Evolutionary conservation across 768 basidiomycete genomes (phyloP).

Genomic region (Hericium alpestre): DNA sequence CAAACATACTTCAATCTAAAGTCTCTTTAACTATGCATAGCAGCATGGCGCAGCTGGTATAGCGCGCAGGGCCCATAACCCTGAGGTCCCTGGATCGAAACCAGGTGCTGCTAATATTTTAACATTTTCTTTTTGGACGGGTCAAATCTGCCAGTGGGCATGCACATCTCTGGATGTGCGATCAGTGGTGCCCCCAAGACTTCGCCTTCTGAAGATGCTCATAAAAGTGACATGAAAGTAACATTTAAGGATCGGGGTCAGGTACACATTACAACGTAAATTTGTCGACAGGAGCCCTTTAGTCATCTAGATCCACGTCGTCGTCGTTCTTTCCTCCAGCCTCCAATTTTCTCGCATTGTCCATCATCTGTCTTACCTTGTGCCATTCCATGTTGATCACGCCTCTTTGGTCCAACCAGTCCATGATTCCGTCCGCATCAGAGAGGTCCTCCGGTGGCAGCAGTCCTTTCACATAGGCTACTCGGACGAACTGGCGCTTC

Average conservation of each 20-base stretch:
- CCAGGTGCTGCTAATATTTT: slow-evolving; percentile 45
- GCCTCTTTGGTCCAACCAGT: slow-evolving; percentile 66
- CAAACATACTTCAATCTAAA: too few relatives aligned
- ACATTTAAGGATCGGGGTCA: neutral
- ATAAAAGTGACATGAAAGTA: neutral
- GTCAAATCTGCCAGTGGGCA: too few relatives aligned
- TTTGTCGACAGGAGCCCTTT: neutral
- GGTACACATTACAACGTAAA: neutral
- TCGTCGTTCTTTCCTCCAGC: slow-evolving; percentile 38
- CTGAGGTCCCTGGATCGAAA: slow-evolving; percentile 58
- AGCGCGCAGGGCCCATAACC: slow-evolving; percentile 53
- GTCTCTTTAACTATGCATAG: slow-evolving; percentile 13
- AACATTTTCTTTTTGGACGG: too few relatives aligned
- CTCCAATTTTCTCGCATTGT: slow-evolving; percentile 58
- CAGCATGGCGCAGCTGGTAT: slow-evolving; percentile 46
- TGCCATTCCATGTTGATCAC: slow-evolving; percentile 63
- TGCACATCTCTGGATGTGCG: too few relatives aligned
- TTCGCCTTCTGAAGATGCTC: too few relatives aligned
- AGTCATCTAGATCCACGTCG: slow-evolving; percentile 7
- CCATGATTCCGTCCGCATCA: slow-evolving; percentile 72
- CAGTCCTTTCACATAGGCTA: slow-evolving; percentile 43
- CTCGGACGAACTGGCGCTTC: slow-evolving; percentile 41
- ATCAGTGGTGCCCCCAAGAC: too few relatives aligned
- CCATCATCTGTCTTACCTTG: slow-evolving; percentile 63
- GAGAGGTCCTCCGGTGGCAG: slow-evolving; percentile 55